Conservation (phyloP, 2,329 filamentous ascomycete genomes). For the Penicillium sp. region DNA sequence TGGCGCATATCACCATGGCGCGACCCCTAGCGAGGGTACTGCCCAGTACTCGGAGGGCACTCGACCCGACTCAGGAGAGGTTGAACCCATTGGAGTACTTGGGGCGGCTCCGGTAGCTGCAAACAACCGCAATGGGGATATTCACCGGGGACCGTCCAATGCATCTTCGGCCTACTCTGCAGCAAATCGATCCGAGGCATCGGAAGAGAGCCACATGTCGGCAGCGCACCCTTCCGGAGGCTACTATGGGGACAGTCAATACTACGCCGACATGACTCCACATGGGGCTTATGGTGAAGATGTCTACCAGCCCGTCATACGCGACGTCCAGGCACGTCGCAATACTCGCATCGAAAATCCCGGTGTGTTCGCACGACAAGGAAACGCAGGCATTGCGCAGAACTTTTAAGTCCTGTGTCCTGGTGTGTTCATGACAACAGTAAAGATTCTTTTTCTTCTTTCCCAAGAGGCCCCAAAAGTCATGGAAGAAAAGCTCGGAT, state of each 20-base stretch:
- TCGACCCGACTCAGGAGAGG: conserved; percentile 58
- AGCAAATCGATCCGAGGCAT: conserved; percentile 63
- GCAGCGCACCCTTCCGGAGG: conserved; percentile 43
- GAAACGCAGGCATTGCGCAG: conserved; percentile 87
- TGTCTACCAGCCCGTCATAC: conserved; percentile 71
- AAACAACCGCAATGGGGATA: conserved; percentile 60
- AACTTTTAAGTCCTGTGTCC: conserved; percentile 64
- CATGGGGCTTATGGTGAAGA: conserved; percentile 52
- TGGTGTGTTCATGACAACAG: too few species aligned
- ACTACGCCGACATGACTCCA: conserved; percentile 46
- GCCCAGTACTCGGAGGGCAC: conserved; percentile 56
- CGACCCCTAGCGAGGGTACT: conserved; percentile 60
- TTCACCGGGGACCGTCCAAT: conserved; percentile 86
- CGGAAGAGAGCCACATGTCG: conserved; percentile 50
- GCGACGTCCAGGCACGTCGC: conserved; percentile 83
- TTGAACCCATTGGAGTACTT: conserved; percentile 77
- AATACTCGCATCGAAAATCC: conserved; percentile 94
- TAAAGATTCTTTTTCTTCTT: too few species aligned
- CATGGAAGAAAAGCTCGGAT: conserved; percentile 6
- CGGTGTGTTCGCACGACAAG: conserved; percentile 80
- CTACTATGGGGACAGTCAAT: conserved; percentile 52
- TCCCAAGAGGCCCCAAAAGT: background rate
- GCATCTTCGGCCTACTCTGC: conserved; percentile 94
- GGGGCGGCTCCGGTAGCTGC: conserved; percentile 60
- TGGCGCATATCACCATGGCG: conserved; percentile 46